Percentiles rank a stretch among this genome's conserved stretches.
Evolutionary conservation across 768 basidiomycete genomes (phyloP).

Genomic region (Trametes meyenii): DNA sequence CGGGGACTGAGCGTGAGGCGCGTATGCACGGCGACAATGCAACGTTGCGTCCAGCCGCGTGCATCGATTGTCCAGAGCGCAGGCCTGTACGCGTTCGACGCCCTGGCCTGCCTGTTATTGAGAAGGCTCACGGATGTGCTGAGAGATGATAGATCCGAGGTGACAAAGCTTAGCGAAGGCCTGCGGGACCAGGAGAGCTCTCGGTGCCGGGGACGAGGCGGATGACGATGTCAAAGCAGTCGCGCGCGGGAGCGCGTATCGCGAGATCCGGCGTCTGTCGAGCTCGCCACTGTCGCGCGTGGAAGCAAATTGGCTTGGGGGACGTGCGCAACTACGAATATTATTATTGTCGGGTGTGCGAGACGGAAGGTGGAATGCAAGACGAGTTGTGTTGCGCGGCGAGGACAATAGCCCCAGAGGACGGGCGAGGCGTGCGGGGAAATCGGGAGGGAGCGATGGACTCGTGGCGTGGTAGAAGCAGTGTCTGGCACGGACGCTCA

Average conservation of each 20-base stretch:
- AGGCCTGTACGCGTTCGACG: not conserved
- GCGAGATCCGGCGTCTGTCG: not conserved
- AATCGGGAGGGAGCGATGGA: conserved; percentile 16
- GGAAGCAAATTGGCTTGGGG: not conserved
- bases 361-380: too few species aligned
- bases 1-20: conserved; percentile 8
- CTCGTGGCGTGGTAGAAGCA: conserved; percentile 28
- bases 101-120: too few species aligned
- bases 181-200: not conserved
- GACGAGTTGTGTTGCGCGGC: too few species aligned
- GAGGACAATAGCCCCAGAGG: too few species aligned
- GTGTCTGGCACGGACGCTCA: conserved; percentile 18
- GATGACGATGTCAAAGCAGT: not conserved
- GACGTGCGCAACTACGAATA: too few species aligned
- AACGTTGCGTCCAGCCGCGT: conserved; percentile 8
- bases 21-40: conserved; percentile 11
- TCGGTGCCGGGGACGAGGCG: conserved; percentile 8
- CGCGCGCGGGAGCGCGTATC: not conserved
- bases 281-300: not conserved
- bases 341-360: too few species aligned
- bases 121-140: too few species aligned
- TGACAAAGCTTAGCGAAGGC: too few species aligned
- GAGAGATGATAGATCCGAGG: too few species aligned
- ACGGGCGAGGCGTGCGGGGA: not conserved
- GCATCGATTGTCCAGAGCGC: conserved; percentile 6